Base-by-base conservation (phyloP, 225 moss, liverwort and hornwort genomes). In the Physcomitrellopsis africana region DNA sequence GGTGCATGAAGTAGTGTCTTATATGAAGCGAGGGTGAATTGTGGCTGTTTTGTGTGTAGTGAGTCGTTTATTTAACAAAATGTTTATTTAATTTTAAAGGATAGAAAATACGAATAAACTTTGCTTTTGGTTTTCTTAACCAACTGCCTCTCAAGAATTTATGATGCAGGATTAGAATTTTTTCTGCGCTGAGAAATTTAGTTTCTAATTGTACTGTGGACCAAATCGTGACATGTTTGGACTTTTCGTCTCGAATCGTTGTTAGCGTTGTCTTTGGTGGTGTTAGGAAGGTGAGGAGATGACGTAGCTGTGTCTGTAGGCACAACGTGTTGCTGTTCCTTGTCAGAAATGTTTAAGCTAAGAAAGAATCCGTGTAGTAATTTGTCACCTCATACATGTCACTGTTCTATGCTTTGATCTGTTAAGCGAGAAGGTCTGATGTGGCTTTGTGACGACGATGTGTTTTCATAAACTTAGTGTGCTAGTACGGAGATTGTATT, bases 401-500 rank as follows among this genome's bases (percentile, higher is more conserved):
- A 62, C 53, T 19, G 16, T 73, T 45, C 17, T 9, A 14, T 56
- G n/a, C 57, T 24, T 0, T 4, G 51, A 60, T 51, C 11, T 59
- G 44, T 0, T 37, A 37, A n/a, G 19, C 47, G 10, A 43, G 42
- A 55, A 55, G 43, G 16, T 70, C 44, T 43, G 23, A 10, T 27
- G 12, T 15, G 32, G 43, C n/a, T 53, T 44, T 44, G 42, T 15
- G 52, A 19, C 10, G 26, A 41, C 18, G 60, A 59, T 51, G 11
- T 67, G 51, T 14, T 51, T 60, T 14, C 41, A 14, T 27, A 72
- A 58, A 23, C 63, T 79, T 10, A 49, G 24, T 60, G 7, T 19
- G 41, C 14, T 3, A 58, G 54, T 41, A 16, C n/a, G 16, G 16
- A 52, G n/a, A 52, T n/a, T 52, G 16, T 4, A n/a, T 52, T 8